Base-by-base conservation (phyloP, 148 eudicot genomes). In the Vaccinium myrtillus region DNA sequence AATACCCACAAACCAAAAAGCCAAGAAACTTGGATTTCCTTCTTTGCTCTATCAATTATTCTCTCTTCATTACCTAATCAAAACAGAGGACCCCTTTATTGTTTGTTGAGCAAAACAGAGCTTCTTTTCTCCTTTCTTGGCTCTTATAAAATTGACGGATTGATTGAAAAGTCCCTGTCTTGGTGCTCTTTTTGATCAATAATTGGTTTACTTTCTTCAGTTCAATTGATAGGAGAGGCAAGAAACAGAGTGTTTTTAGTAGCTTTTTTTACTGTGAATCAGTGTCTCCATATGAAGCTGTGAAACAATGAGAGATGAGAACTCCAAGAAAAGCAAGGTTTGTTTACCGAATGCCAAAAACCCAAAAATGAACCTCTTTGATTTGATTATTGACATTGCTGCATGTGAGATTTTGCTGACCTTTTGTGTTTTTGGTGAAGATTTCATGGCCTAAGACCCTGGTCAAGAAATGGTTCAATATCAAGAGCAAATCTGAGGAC, bases 381-480 rank as follows among this genome's bases (percentile, higher is more conserved):
- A 71, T 67, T 48, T 75, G 43, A 19, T 50, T 87, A 73, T 82
- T 79, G 46, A 21, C 63, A 27, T 70, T 74, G 23, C 23, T 27
- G 51, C 16, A 32, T 77, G 53, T 82, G 81, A 27, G 46, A 70
- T 83, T 87, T 80, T 88, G 81, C 89, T 90, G 79, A 86, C 83
- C 88, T 63, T 69, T 30, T 76, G 83, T 59, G 84, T 59, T 83
- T 32, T 83, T 89, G 84, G 75, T 95, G 90, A 88, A 95, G 99
- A 88, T 92, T 84, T 93, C 94, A 86, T 97, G 99, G 98, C 91
- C 99, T 10, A 97, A 94, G 88, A 92, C 87, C 39, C 87, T 96
- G 87, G 97, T 97, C 59, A 97, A 97, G 91, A 97, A 97, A 90
- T 97, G 99, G 99, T 88, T 97, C 88, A 97, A 93, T 54, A 88